Base-by-base conservation (phyloP, 306 rosid genomes). In the Cicer arietinum region DNA sequence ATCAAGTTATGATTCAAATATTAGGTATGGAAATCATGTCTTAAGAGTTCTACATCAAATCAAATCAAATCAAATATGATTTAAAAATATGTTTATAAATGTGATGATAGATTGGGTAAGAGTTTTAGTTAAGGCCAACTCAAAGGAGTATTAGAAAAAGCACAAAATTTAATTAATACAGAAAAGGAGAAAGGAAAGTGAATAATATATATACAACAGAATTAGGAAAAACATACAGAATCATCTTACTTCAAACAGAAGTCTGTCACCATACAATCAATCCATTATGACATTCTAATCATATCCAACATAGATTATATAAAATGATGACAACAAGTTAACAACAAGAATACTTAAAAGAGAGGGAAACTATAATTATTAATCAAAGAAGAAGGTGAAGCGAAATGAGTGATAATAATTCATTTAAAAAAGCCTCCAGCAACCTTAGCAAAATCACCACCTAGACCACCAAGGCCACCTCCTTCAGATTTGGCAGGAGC, bases 391-490 rank as follows among this genome's bases (percentile, higher is more conserved):
- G 8, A 22, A 5, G 14, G 5, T 10, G 1, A 56, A 8, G 10
- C 14, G 0, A 58, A 56, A 9, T 56, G n/a, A 57, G 7, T 11
- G 35, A 30, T 17, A 54, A 13, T 35, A 2, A 12, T 60, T 60
- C 48, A 63, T 5, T 60, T 75, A 45, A 83, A 70, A 59, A 84
- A 72, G 2, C 79, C 77, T n/a, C 81, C 80, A 22, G 87, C 84
- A 61, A 80, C 41, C 41, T 76, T 84, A 6, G 75, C 59, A 71
- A 76, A 25, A 37, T 25, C 60, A 8, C 79, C 86, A 10, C 80
- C 80, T 6, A 58, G 9, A 1, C 87, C 86, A 25, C 74, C 71
- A 30, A 65, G 79, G 0, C 76, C 80, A 17, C 56, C 52, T 0
- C 58, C 56, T 6, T 22, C 73, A 8, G 77, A 42, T 4, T 64